Conservation (phyloP, 768 basidiomycete genomes). For the Leccinum truebloodii region DNA sequence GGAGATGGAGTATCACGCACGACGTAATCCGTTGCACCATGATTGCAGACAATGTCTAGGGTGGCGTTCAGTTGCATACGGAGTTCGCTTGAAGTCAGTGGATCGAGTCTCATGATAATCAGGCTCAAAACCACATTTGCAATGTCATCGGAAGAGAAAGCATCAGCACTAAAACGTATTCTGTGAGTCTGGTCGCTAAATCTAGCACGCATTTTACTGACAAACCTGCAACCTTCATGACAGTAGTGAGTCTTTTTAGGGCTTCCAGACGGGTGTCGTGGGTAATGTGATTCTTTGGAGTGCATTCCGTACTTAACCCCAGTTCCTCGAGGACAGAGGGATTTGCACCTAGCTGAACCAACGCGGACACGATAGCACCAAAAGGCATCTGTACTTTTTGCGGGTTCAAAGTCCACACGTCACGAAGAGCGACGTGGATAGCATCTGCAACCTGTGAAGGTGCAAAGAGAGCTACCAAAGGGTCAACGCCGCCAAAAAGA, state of each 20-base stretch:
- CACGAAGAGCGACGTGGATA: conserved; percentile 35
- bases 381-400: conserved; percentile 33
- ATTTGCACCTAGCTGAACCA: conserved; percentile 49
- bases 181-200: conserved; percentile 3
- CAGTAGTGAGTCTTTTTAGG: conserved; percentile 42
- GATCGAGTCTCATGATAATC: conserved; percentile 58
- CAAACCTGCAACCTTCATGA: conserved; percentile 48
- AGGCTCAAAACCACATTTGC: conserved; percentile 52
- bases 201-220: conserved; percentile 33
- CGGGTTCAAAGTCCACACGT: conserved; percentile 31
- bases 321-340: conserved; percentile 35
- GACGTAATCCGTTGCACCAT: conserved; percentile 35
- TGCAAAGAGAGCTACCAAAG: conserved; percentile 18
- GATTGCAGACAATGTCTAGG: conserved; percentile 47
- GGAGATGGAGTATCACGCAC: conserved; percentile 17
- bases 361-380: conserved; percentile 36
- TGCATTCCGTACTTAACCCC: conserved; percentile 29
- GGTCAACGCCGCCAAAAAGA: conserved; percentile 8
- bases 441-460: conserved; percentile 33
- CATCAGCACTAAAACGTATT: conserved; percentile 31
- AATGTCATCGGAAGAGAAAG: conserved; percentile 41
- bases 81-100: conserved; percentile 44
- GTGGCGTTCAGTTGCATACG: conserved; percentile 46
- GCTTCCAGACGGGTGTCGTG: conserved; percentile 30
- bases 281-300: conserved; percentile 16